These are phyloP conservation scores for Botrytis squamosa DNA, from an alignment of 2,329 filamentous ascomycete species.

Conservation along the genomic window DNA sequence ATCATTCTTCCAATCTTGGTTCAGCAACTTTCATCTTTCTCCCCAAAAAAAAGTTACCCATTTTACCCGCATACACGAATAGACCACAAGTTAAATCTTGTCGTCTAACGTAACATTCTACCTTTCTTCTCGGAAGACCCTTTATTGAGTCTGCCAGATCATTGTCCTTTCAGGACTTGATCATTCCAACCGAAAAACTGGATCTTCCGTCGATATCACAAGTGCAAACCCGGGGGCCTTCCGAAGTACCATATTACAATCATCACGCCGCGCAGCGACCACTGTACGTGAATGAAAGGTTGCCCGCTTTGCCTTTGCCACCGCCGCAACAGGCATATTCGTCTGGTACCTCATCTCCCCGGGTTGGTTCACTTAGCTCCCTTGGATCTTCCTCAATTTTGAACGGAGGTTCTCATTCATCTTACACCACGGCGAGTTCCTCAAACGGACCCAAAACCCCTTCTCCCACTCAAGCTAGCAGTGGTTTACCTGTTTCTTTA, in stretches of 20 bases:
- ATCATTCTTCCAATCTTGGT: constrained; percentile 20
- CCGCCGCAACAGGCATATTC: constrained; percentile 63
- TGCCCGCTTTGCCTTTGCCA: constrained; percentile 69
- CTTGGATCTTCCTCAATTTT: constrained; percentile 58
- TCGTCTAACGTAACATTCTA: constrained; percentile 15
- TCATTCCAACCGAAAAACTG: constrained; percentile 76
- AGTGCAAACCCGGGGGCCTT: constrained; percentile 75
- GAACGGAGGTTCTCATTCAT: constrained; percentile 54
- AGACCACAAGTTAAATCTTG: constrained; percentile 22
- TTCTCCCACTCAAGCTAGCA: constrained; percentile 62
- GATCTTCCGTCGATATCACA: constrained; percentile 86
- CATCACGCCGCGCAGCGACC: constrained; percentile 61
- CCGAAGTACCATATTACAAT: constrained; percentile 70
- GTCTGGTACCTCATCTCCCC: constrained; percentile 71
- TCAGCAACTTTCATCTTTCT: constrained; percentile 12
- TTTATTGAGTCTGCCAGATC: constrained; percentile 32
- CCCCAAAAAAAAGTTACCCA: constrained; percentile 5
- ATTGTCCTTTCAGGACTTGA: constrained; percentile 38
- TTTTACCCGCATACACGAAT: not conserved
- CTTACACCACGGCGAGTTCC: constrained; percentile 50
- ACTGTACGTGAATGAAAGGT: constrained; percentile 69
- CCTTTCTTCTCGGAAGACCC: constrained; percentile 25
- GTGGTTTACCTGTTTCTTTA: constrained; percentile 44
- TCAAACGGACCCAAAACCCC: constrained; percentile 72
- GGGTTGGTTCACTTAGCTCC: constrained; percentile 65